Evolutionary conservation across 2,329 filamentous ascomycete species (phyloP).

Genomic region (Tolypocladium inflatum): DNA sequence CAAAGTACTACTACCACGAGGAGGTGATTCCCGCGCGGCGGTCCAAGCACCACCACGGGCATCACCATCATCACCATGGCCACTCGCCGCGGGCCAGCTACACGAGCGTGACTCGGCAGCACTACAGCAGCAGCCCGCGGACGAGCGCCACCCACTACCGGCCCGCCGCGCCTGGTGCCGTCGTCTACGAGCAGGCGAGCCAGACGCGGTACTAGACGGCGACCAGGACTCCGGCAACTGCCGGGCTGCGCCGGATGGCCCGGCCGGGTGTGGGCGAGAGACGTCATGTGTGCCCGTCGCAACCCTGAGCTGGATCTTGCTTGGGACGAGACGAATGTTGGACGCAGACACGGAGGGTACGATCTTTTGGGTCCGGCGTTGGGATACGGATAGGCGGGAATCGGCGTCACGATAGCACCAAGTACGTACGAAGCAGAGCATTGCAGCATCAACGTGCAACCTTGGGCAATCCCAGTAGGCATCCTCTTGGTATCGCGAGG

Average conservation of each 20-base stretch:
- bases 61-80: constrained; percentile 21
- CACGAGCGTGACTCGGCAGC: constrained; percentile 26
- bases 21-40: constrained; percentile 38
- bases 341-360: neutral
- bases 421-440: neutral
- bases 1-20: constrained; percentile 46
- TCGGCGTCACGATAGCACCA: neutral
- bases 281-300: neutral
- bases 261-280: neutral
- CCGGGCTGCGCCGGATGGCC: neutral
- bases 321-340: neutral
- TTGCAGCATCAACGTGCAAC: neutral
- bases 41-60: constrained; percentile 23
- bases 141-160: constrained; percentile 22
- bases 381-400: neutral
- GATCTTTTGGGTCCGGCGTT: neutral
- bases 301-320: no score
- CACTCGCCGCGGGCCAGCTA: constrained; percentile 33
- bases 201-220: constrained; percentile 18
- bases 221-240: neutral
- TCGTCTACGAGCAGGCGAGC: constrained; percentile 31
- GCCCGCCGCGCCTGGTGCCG: constrained; percentile 12
- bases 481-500: neutral
- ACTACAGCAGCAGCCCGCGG: constrained; percentile 30
- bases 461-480: neutral